Conservation (phyloP, 306 rosid genomes). For the Lupinus albus region DNA sequence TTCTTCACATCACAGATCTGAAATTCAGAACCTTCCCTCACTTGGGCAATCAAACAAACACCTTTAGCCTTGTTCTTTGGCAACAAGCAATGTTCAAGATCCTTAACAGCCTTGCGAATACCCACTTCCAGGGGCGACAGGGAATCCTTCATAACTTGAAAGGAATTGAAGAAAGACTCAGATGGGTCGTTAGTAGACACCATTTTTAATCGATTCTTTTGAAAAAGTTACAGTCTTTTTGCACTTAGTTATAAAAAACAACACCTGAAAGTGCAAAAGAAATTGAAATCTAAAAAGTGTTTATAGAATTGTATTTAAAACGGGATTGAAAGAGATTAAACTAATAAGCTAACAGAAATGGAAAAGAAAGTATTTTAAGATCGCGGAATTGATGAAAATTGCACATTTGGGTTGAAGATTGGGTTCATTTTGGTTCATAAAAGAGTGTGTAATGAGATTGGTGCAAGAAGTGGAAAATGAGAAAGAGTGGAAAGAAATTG, state of each 20-base stretch:
- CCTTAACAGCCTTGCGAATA: conserved; percentile 77
- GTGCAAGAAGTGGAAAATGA: not conserved
- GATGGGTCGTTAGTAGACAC: conserved; percentile 79
- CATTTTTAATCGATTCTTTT: conserved; percentile 58
- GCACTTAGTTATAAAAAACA: not conserved
- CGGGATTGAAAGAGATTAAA: conserved; percentile 35
- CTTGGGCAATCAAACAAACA: conserved; percentile 56
- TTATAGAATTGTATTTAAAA: conserved; percentile 39
- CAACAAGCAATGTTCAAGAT: conserved; percentile 81
- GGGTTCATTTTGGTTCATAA: conserved; percentile 35
- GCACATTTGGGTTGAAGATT: conserved; percentile 40
- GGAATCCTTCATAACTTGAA: conserved; percentile 78
- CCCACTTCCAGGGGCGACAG: conserved; percentile 78
- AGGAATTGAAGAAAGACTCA: conserved; percentile 84
- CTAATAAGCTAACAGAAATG: conserved; percentile 29
- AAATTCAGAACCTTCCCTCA: conserved; percentile 55
- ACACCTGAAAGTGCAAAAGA: not conserved
- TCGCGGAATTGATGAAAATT: conserved; percentile 36
- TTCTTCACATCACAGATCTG: conserved; percentile 63
- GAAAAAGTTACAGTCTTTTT: conserved; percentile 40
- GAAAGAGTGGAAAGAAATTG: not conserved
- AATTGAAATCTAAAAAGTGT: conserved; percentile 24
- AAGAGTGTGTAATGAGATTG: too few species aligned
- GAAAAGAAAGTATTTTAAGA: conserved; percentile 31
- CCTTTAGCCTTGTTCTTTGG: conserved; percentile 53